Evolutionary conservation across 306 rosid genomes (phyloP).

Genomic region (Prunus armeniaca): DNA sequence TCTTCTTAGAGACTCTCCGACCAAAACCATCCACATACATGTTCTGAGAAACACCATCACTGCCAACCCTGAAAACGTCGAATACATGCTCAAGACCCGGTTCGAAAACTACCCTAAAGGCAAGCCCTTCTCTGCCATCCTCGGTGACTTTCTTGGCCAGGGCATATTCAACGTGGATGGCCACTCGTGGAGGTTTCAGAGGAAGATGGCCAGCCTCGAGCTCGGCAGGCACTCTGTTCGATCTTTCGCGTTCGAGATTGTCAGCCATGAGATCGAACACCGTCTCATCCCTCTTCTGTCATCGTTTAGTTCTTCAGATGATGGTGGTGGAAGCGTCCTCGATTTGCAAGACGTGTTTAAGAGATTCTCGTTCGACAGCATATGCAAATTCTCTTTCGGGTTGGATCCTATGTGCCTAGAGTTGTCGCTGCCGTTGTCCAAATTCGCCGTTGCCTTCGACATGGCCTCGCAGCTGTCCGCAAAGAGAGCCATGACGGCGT

Average conservation of each 20-base stretch:
- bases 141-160: constrained; percentile 69
- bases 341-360: constrained; percentile 74
- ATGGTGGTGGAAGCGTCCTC: constrained; percentile 9
- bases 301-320: neutral
- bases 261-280: constrained; percentile 47
- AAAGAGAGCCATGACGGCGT: constrained; percentile 65
- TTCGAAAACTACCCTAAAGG: constrained; percentile 81
- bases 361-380: constrained; percentile 63
- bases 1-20: constrained; percentile 53
- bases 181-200: constrained; percentile 64
- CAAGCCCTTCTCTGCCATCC: constrained; percentile 55
- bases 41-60: constrained; percentile 63
- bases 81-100: constrained; percentile 66
- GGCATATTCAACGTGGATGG: constrained; percentile 93
- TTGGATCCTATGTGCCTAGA: constrained; percentile 70
- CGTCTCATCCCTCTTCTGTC: constrained; percentile 57
- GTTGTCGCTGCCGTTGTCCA: constrained; percentile 52
- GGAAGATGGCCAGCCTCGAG: constrained; percentile 58
- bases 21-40: constrained; percentile 71
- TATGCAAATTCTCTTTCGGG: constrained; percentile 75
- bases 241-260: constrained; percentile 59
- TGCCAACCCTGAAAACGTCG: constrained; percentile 70
- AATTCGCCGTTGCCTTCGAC: constrained; percentile 66
- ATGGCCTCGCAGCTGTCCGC: constrained; percentile 72
- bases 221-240: constrained; percentile 46